phyloP scores from a whole-genome alignment of 2,329 filamentous ascomycete species.

The Aspergillus proliferans region DNA sequence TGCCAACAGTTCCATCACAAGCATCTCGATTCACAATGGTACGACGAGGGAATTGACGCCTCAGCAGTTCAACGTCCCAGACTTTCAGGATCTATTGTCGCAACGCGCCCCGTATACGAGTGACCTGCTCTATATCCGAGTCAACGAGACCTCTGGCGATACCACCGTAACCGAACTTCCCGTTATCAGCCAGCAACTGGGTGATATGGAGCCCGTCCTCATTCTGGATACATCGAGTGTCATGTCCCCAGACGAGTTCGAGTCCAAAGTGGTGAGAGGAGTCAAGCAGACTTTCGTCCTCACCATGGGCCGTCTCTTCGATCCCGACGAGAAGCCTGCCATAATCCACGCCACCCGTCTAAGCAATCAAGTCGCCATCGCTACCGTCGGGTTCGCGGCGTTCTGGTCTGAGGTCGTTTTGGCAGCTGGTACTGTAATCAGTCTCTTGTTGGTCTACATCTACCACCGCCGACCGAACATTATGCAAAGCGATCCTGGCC shows the following conservation, averaged over 20 bases:
- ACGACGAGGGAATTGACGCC: slow-evolving; percentile 15
- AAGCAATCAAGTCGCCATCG: slow-evolving; percentile 23
- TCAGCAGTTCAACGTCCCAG: slow-evolving; percentile 23
- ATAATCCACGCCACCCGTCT: slow-evolving; percentile 15
- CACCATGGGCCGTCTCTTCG: slow-evolving; percentile 26
- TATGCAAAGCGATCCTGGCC: slow-evolving; percentile 27
- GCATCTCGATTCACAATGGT: slow-evolving; percentile 12
- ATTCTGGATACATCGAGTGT: slow-evolving; percentile 23
- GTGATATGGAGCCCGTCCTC: slow-evolving; percentile 23
- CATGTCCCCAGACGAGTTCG: slow-evolving; percentile 24
- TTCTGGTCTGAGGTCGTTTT: slow-evolving; percentile 25
- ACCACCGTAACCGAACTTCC: slow-evolving; percentile 25
- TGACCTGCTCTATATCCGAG: slow-evolving; percentile 26
- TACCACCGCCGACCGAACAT: slow-evolving; percentile 25
- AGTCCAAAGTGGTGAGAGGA: slow-evolving; percentile 20
- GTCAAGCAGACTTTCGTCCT: slow-evolving; percentile 26
- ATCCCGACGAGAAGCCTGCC: slow-evolving; percentile 18
- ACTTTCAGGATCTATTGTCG: slow-evolving; percentile 25
- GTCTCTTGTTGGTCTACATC: slow-evolving; percentile 20
- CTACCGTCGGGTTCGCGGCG: slow-evolving; percentile 23
- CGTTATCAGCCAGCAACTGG: slow-evolving; percentile 25
- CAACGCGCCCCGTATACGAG: slow-evolving; percentile 28
- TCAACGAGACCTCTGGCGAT: slow-evolving; percentile 21
- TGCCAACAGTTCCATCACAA: slow-evolving; percentile 28
- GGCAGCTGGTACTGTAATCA: slow-evolving; percentile 15